phyloP scores from a whole-genome alignment of 441 rosid species.

The Euphorbia schlechtendalii region DNA sequence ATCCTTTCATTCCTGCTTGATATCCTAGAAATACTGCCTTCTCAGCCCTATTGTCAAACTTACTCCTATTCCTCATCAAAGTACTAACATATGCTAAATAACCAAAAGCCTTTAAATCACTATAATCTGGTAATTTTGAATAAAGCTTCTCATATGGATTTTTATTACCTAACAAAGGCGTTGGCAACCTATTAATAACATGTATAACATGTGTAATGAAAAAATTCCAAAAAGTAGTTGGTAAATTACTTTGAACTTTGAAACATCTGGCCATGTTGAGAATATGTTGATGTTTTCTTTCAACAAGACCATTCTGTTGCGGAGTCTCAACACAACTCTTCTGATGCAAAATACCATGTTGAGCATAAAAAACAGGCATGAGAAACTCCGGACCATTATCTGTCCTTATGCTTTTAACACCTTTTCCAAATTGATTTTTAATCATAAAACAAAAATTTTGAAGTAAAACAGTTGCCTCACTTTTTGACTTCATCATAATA shows the following conservation, averaged over 20 bases:
- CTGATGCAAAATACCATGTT: neutral
- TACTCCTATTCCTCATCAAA: neutral
- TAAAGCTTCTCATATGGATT: neutral
- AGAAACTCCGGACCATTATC: neutral
- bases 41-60: neutral
- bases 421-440: neutral
- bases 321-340: neutral
- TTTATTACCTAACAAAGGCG: neutral
- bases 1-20: neutral
- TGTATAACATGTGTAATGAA: neutral
- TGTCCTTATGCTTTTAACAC: neutral
- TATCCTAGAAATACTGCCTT: too few relatives aligned
- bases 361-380: neutral
- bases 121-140: neutral
- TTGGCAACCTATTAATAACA: neutral
- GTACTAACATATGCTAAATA: too few relatives aligned
- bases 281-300: neutral
- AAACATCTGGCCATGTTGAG: neutral
- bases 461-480: neutral
- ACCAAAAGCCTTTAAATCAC: neutral
- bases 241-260: neutral
- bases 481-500: neutral
- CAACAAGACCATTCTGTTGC: neutral
- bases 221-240: neutral
- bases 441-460: neutral